These are phyloP conservation scores for Linanthus parryae DNA, from an alignment of 148 eudicot species.

Conservation along the genomic window DNA sequence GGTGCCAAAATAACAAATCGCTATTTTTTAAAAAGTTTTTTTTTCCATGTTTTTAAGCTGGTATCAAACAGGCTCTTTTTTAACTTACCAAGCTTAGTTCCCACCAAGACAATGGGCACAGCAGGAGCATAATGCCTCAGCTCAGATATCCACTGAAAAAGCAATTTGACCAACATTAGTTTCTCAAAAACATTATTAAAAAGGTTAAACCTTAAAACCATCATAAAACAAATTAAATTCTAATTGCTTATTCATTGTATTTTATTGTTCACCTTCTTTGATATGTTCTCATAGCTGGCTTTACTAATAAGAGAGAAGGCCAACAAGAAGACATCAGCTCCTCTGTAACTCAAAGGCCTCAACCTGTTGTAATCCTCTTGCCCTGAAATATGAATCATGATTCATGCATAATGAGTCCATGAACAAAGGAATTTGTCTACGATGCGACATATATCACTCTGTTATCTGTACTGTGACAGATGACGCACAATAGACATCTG, in stretches of 20 bases:
- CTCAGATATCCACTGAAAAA: conserved; percentile 39
- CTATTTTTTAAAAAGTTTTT: too few species aligned
- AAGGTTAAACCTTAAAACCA: background rate
- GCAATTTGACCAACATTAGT: background rate
- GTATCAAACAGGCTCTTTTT: too few species aligned
- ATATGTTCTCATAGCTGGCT: conserved; percentile 37
- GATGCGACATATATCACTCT: background rate
- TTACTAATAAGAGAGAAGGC: conserved; percentile 38
- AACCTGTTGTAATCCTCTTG: conserved; percentile 39
- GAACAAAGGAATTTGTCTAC: background rate
- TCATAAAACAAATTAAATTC: background rate
- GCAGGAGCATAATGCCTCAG: conserved; percentile 54
- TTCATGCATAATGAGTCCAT: background rate
- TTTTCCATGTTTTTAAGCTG: too few species aligned
- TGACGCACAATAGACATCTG: background rate
- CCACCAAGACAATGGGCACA: conserved; percentile 45
- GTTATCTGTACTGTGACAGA: background rate
- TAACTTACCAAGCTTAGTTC: conserved; percentile 37
- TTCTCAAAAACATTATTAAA: background rate
- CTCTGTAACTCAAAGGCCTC: conserved; percentile 38
- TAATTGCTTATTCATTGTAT: too few species aligned
- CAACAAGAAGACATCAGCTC: conserved; percentile 35
- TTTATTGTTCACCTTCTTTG: conserved; percentile 23
- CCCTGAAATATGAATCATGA: conserved; percentile 9
- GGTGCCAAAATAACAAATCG: background rate